Percentiles rank a stretch among this genome's conserved stretches.
Evolutionary conservation across 371 early-diverging fungal species (phyloP).

Genomic region (Circinella minor): DNA sequence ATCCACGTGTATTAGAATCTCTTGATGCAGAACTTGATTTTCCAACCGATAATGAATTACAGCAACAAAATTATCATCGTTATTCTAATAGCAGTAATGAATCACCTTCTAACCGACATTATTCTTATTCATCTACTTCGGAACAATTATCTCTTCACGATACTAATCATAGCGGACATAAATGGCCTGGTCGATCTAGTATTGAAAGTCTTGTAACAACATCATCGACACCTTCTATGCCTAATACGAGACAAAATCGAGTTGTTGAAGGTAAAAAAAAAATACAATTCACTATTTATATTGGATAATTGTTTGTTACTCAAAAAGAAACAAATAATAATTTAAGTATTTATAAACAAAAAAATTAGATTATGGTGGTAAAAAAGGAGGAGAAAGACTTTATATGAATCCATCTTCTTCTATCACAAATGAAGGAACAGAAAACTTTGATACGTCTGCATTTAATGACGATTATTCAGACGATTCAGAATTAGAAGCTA

Average conservation of each 20-base stretch:
- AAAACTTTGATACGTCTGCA: slow-evolving; percentile 44
- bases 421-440: not conserved
- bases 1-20: slow-evolving; percentile 53
- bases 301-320: not conserved
- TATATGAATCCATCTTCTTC: not conserved
- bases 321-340: not conserved
- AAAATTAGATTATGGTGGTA: not conserved
- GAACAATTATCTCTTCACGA: slow-evolving; percentile 26
- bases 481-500: slow-evolving; percentile 25
- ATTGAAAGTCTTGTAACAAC: slow-evolving; percentile 37
- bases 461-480: slow-evolving; percentile 54
- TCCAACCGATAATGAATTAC: not conserved
- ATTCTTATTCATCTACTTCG: slow-evolving; percentile 33
- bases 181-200: slow-evolving; percentile 31
- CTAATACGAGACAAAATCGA: slow-evolving; percentile 4
- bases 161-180: not conserved
- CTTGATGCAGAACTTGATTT: slow-evolving; percentile 48
- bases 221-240: slow-evolving; percentile 20
- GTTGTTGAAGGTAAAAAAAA: not conserved
- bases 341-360: not conserved
- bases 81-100: slow-evolving; percentile 15
- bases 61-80: slow-evolving; percentile 4
- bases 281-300: not conserved
- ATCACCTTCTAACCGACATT: slow-evolving; percentile 20
- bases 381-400: not conserved